These are phyloP conservation scores for Proteromonas lacertae DNA, from an alignment of 352 stramenopile species.

Conservation along the genomic window DNA sequence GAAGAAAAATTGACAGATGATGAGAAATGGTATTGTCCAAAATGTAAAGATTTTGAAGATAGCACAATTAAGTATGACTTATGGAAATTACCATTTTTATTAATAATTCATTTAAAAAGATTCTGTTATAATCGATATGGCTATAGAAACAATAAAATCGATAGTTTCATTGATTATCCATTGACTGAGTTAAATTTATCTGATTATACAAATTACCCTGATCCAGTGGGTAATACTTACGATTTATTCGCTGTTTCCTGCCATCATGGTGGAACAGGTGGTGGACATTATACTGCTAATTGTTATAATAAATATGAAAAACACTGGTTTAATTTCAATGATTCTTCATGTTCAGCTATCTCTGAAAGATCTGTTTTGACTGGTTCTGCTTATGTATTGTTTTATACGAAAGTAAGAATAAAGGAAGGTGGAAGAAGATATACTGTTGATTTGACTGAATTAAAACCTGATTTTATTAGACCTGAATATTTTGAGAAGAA, in stretches of 20 bases:
- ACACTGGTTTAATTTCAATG: slow-evolving; percentile 3
- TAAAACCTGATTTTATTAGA: too few relatives aligned
- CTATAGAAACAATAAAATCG: slow-evolving; percentile 31
- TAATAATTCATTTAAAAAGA: slow-evolving; percentile 11
- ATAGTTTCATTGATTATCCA: slow-evolving; percentile 10
- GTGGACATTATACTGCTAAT: slow-evolving; percentile 24
- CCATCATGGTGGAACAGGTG: slow-evolving; percentile 46
- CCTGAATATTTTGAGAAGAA: too few relatives aligned
- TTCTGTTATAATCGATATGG: slow-evolving; percentile 28
- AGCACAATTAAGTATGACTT: slow-evolving; percentile 1
- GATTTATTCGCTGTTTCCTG: slow-evolving; percentile 63
- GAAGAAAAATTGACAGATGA: background rate
- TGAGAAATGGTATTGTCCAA: background rate
- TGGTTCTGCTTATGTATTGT: slow-evolving; percentile 7
- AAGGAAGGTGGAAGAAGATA: background rate
- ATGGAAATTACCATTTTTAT: slow-evolving; percentile 1
- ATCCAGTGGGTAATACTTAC: slow-evolving; percentile 17
- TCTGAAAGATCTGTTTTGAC: slow-evolving; percentile 7
- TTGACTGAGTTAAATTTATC: slow-evolving; percentile 7
- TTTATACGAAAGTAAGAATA: slow-evolving; percentile 6
- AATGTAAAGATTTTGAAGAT: background rate
- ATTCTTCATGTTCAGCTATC: too few relatives aligned
- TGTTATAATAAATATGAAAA: slow-evolving; percentile 21
- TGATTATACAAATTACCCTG: background rate
- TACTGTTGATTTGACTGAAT: too few relatives aligned